Evolutionary conservation across 1,284 basidiomycete species (phyloP).

Genomic region (Ceratobasidium sp.): DNA sequence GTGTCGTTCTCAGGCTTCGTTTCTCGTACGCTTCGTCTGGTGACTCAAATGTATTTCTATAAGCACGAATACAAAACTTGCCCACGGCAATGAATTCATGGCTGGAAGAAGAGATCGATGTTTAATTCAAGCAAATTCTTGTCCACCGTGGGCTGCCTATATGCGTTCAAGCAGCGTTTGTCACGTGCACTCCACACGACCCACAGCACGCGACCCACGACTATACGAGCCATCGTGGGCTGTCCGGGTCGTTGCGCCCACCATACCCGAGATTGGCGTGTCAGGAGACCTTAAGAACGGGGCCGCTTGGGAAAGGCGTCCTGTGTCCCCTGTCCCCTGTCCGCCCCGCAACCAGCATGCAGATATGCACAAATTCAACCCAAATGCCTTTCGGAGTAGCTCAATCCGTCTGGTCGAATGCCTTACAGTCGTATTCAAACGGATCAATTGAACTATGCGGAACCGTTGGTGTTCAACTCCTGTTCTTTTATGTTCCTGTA

Average conservation of each 20-base stretch:
- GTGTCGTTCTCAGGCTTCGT: not conserved
- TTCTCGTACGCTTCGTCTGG: conserved; percentile 4
- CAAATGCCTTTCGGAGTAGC: not conserved
- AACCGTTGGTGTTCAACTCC: conserved; percentile 13
- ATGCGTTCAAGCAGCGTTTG: conserved; percentile 15
- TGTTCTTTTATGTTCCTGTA: conserved; percentile 40
- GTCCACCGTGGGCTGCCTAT: conserved; percentile 34
- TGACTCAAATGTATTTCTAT: conserved; percentile 15
- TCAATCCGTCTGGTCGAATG: conserved; percentile 21
- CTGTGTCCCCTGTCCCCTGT: not conserved
- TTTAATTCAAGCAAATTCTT: not conserved
- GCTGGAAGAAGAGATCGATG: not conserved
- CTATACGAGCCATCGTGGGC: not conserved
- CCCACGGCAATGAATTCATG: conserved; percentile 7
- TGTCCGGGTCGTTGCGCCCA: not conserved
- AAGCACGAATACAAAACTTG: not conserved
- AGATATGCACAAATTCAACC: not conserved
- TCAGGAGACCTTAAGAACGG: not conserved
- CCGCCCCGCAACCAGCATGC: not conserved
- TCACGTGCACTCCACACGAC: conserved; percentile 29
- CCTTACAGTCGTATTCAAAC: conserved; percentile 13
- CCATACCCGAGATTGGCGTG: not conserved
- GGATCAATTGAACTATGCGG: conserved; percentile 27
- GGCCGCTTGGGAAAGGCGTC: not conserved
- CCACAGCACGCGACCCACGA: conserved; percentile 6